These are phyloP conservation scores for Flueggea neowawraea DNA, from an alignment of 441 rosid genomes.

Conservation along the genomic window DNA sequence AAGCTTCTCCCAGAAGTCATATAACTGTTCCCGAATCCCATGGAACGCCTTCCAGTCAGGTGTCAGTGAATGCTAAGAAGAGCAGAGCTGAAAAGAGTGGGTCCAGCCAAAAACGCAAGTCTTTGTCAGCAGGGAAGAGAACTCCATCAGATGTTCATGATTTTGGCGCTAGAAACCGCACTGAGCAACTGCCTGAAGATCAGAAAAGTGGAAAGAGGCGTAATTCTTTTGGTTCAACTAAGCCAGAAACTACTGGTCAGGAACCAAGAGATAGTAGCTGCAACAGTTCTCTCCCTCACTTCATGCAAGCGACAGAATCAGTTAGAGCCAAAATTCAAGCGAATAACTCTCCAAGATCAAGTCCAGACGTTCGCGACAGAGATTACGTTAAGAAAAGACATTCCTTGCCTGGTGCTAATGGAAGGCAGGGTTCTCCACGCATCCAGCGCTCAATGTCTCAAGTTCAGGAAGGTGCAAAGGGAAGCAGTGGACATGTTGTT, in stretches of 20 bases:
- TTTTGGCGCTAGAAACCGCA: slow-evolving; percentile 46
- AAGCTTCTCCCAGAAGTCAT: slow-evolving; percentile 62
- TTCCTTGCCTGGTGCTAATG: slow-evolving; percentile 84
- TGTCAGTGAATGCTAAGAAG: slow-evolving; percentile 52
- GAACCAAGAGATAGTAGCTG: slow-evolving; percentile 65
- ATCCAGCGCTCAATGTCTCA: slow-evolving; percentile 65
- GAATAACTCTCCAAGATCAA: slow-evolving; percentile 88
- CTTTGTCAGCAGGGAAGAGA: slow-evolving; percentile 45
- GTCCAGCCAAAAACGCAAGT: slow-evolving; percentile 54
- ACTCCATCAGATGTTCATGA: slow-evolving; percentile 58
- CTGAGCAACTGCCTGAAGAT: slow-evolving; percentile 53
- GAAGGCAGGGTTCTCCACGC: slow-evolving; percentile 84
- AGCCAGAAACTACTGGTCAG: slow-evolving; percentile 42
- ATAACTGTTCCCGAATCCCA: slow-evolving; percentile 68
- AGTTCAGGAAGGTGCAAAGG: slow-evolving; percentile 63
- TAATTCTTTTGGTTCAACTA: slow-evolving; percentile 59
- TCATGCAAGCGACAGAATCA: slow-evolving; percentile 97
- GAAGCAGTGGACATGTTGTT: slow-evolving; percentile 34
- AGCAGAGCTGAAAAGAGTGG: slow-evolving; percentile 46
- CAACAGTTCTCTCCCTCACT: slow-evolving; percentile 69
- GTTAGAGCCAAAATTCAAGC: slow-evolving; percentile 84
- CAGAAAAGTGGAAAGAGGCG: slow-evolving; percentile 63
- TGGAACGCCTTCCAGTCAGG: slow-evolving; percentile 86
- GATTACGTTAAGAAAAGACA: slow-evolving; percentile 83
- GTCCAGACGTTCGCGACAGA: slow-evolving; percentile 86